These are phyloP conservation scores for Solanum phureja DNA, from an alignment of 257 asterid genomes.

Conservation along the genomic window DNA sequence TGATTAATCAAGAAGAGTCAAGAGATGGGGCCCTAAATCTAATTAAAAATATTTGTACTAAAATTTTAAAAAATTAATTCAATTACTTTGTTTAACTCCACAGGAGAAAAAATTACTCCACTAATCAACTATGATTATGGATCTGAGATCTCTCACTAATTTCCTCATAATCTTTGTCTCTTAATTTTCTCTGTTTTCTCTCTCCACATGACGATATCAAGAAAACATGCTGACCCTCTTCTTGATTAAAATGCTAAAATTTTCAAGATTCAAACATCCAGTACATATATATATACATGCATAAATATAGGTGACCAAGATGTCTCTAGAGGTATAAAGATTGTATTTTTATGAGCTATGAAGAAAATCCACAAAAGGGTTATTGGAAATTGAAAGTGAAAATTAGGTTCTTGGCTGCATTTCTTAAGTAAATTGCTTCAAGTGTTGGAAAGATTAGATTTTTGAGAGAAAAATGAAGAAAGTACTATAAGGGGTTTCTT, in stretches of 20 bases:
- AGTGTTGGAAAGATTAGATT: background rate
- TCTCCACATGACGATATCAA: background rate
- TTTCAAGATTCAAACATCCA: background rate
- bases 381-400: background rate
- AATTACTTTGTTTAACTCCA: background rate
- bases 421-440: background rate
- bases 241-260: background rate
- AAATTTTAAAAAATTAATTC: background rate
- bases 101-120: background rate
- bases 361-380: background rate
- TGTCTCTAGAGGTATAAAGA: background rate
- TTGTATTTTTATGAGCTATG: background rate
- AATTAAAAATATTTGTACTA: background rate
- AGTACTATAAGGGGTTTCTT: background rate
- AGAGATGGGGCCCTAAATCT: background rate
- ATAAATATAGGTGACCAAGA: background rate
- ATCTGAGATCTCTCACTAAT: background rate
- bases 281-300: background rate
- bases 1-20: background rate
- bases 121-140: background rate
- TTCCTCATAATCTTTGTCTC: background rate
- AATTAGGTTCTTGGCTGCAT: background rate
- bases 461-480: conserved; percentile 5
- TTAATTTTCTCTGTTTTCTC: background rate
- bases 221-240: background rate